Base-by-base conservation (phyloP, 345 rosid genomes). In the Conringia planisiliqua region DNA sequence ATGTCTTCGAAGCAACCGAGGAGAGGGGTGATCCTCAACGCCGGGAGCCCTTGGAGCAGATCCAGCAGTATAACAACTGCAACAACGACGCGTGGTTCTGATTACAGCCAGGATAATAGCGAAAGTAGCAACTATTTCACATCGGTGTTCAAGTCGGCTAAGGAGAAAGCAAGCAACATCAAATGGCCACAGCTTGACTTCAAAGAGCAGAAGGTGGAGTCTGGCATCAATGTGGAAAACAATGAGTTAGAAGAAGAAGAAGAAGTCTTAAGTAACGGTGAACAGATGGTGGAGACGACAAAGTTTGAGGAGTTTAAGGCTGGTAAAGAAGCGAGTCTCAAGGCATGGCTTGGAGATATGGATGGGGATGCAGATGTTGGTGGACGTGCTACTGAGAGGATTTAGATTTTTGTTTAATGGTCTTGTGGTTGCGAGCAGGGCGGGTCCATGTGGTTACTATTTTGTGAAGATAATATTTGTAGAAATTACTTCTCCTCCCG, bases 321-420 rank as follows among this genome's bases (percentile, higher is more conserved):
- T 6, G 86, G 82, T 66, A 87, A 88, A 82, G 91, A 86, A 84
- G 91, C 92, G 32, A 86, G 89, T 76, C 80, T 92, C 32, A 84
- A 90, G 80, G 91, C 88, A 71, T 95, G 98, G 97, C 78, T 90
- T 79, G 86, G 82, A 74, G 88, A 73, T 70, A 57, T 78, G 61
- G 83, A 75, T 72, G 80, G 72, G 42, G 73, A 76, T 57, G 73
- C 33, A 16, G 70, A 26, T 52, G 77, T 22, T 17, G 81, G 47
- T 66, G 70, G 30, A 22, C 61, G 47, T 57, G 46, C 55, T 29
- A 72, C 72, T 2, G 76, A 63, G 72, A 71, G 55, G 48, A 64
- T 77, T 35, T 64, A 70, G 30, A 1, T 3, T 7, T 29, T 40
- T 66, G 24, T 52, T 18, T 51, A 6, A n/a, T 48, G 52, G 13